Evolutionary conservation across 2,329 filamentous ascomycete genomes (phyloP).

Genomic region (Ramichloridium luteum): DNA sequence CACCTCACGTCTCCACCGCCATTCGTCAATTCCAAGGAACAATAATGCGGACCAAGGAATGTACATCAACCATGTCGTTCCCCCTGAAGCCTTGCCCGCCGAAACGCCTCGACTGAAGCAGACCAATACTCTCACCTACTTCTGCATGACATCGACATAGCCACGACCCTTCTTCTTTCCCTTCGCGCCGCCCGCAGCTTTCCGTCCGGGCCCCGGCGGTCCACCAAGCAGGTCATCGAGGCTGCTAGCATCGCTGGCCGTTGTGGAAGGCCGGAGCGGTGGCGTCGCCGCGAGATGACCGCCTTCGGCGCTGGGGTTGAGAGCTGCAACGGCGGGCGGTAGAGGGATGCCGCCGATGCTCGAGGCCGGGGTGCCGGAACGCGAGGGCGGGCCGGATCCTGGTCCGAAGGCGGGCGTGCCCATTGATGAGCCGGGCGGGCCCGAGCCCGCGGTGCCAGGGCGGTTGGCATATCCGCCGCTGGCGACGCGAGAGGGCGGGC

Average conservation of each 20-base stretch:
- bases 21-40: no score
- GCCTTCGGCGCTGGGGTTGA: slow-evolving; percentile 9
- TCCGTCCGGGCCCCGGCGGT: slow-evolving; percentile 37
- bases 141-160: slow-evolving; percentile 85
- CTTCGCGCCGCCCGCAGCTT: slow-evolving; percentile 45
- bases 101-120: no score
- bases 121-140: no score
- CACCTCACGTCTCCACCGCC: no score
- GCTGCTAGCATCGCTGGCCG: slow-evolving; percentile 82
- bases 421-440: slow-evolving; percentile 1
- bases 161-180: slow-evolving; percentile 74
- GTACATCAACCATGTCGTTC: no score
- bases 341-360: slow-evolving; percentile 8
- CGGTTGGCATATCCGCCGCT: slow-evolving; percentile 14
- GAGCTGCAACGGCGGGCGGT: slow-evolving; percentile 15
- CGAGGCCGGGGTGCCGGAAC: slow-evolving; percentile 21
- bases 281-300: slow-evolving; percentile 33
- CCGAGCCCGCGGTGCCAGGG: slow-evolving; percentile 6
- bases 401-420: slow-evolving; percentile 8
- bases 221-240: slow-evolving; percentile 86
- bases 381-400: slow-evolving; percentile 20
- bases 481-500: slow-evolving; percentile 17
- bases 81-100: no score
- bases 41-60: no score
- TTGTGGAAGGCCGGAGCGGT: slow-evolving; percentile 59